phyloP scores from a whole-genome alignment of 148 eudicot genomes.

The Limonium bicolor region DNA sequence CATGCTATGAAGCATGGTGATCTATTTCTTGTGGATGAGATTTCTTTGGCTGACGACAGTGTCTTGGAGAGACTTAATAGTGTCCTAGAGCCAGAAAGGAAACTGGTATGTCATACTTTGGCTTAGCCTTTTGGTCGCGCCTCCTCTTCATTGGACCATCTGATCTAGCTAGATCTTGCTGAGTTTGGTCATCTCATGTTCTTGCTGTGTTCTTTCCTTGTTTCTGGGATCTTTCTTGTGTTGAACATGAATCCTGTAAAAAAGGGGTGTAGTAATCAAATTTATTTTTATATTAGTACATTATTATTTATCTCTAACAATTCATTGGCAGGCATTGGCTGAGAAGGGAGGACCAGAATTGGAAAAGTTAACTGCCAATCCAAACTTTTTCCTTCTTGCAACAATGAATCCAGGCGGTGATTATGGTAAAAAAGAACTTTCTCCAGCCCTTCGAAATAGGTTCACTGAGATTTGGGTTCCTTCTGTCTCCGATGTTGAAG shows the following conservation, averaged over 20 bases:
- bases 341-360: slow-evolving; percentile 86
- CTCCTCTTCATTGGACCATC: too few relatives aligned
- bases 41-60: slow-evolving; percentile 97
- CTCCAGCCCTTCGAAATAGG: slow-evolving; percentile 97
- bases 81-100: slow-evolving; percentile 96
- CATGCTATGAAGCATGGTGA: slow-evolving; percentile 88
- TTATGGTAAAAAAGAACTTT: slow-evolving; percentile 89
- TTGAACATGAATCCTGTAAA: background rate
- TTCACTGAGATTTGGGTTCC: slow-evolving; percentile 99
- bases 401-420: slow-evolving; percentile 99
- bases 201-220: background rate
- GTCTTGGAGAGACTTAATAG: slow-evolving; percentile 94
- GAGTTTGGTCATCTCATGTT: background rate
- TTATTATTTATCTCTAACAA: too few relatives aligned
- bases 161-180: too few relatives aligned
- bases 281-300: too few relatives aligned
- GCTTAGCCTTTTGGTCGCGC: too few relatives aligned
- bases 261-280: background rate
- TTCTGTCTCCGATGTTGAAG: slow-evolving; percentile 49
- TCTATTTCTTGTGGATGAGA: slow-evolving; percentile 89
- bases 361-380: slow-evolving; percentile 67
- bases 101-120: slow-evolving; percentile 40
- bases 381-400: slow-evolving; percentile 78
- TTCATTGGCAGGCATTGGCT: slow-evolving; percentile 88
- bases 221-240: slow-evolving; percentile 2